phyloP scores from a whole-genome alignment of 345 rosid species.

The Theobroma cacao region DNA sequence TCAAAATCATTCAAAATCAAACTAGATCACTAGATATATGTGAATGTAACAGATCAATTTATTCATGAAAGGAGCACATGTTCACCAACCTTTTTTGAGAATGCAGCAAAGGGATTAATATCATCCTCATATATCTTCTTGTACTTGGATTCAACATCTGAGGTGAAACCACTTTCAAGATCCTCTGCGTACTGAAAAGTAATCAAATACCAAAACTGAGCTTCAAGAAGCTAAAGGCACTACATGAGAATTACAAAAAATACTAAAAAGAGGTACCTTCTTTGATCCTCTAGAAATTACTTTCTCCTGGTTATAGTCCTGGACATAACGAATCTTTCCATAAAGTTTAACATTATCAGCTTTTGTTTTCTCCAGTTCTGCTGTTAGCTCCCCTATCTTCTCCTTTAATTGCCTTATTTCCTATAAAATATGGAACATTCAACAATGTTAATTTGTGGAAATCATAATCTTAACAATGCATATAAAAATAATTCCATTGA shows the following conservation, averaged over 20 bases:
- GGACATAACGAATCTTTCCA: slow-evolving; percentile 95
- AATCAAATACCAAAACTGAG: slow-evolving; percentile 11
- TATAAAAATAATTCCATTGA: background rate
- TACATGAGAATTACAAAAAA: background rate
- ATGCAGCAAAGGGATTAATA: slow-evolving; percentile 97
- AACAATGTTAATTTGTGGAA: background rate
- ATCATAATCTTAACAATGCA: background rate
- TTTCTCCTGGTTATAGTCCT: slow-evolving; percentile 91
- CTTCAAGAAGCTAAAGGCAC: slow-evolving; percentile 6
- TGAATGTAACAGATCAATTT: background rate
- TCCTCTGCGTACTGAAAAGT: slow-evolving; percentile 68
- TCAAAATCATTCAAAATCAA: background rate
- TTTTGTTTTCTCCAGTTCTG: slow-evolving; percentile 83
- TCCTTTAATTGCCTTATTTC: slow-evolving; percentile 92
- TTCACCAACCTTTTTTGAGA: slow-evolving; percentile 75
- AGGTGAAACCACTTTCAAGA: slow-evolving; percentile 88
- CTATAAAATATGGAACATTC: slow-evolving; percentile 31
- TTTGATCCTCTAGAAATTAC: slow-evolving; percentile 93
- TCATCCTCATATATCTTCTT: slow-evolving; percentile 98
- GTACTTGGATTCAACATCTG: slow-evolving; percentile 96
- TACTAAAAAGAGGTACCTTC: slow-evolving; percentile 46
- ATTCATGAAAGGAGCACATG: slow-evolving; percentile 5
- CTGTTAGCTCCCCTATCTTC: slow-evolving; percentile 64
- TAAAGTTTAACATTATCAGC: slow-evolving; percentile 96
- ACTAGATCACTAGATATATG: background rate